Percentiles rank a stretch among this genome's conserved stretches.
phyloP scores from a whole-genome alignment of 148 eudicot genomes.

The Chenopodium formosanum region DNA sequence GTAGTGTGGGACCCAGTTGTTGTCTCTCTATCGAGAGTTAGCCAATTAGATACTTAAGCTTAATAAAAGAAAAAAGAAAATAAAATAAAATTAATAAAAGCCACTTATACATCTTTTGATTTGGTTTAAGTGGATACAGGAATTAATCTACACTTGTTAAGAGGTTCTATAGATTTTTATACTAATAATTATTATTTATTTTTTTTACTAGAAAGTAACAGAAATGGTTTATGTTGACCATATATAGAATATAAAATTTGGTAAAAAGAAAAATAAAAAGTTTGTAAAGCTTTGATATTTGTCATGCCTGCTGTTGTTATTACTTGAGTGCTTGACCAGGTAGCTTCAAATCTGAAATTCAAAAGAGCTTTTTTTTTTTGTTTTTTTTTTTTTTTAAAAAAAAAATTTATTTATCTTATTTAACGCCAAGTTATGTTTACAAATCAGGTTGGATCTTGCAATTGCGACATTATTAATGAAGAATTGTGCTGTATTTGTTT shows the following conservation, averaged over 20 bases:
- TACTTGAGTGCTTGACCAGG: not conserved
- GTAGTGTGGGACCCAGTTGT: conserved; percentile 12
- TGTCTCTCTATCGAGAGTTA: conserved; percentile 2
- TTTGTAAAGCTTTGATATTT: not conserved
- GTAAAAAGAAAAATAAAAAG: not conserved
- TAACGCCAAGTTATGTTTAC: not conserved
- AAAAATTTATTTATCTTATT: not conserved
- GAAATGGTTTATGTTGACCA: not conserved
- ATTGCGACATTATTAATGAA: not conserved
- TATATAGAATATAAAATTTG: not conserved
- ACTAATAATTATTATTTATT: too few relatives aligned
- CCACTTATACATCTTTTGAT: conserved; percentile 18
- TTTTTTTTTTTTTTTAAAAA: too few relatives aligned
- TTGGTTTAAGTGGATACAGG: not conserved
- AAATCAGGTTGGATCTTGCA: not conserved
- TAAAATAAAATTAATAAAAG: not conserved
- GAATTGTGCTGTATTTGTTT: too few relatives aligned
- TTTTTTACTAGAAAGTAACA: not conserved
- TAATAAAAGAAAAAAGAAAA: not conserved
- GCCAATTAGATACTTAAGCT: conserved; percentile 15
- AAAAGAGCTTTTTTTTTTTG: not conserved
- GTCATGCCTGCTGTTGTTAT: not conserved
- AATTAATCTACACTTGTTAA: not conserved
- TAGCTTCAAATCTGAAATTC: not conserved
- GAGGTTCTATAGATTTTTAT: not conserved